Evolutionary conservation across 176 grass and related monocot genomes (phyloP).

Genomic region (Triticum timopheevii): DNA sequence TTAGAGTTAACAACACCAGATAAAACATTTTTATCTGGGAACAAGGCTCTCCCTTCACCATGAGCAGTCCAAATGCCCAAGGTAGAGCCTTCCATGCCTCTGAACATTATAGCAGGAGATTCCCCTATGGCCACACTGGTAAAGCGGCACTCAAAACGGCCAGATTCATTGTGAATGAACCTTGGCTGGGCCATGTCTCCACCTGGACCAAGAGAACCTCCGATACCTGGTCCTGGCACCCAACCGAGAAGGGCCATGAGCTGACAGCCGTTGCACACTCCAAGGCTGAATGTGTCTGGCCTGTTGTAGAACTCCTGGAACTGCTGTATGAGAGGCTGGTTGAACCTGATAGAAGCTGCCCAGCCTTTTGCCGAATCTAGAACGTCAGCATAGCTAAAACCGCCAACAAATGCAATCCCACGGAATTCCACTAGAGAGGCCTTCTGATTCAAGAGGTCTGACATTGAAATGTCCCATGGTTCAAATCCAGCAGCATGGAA

Average conservation of each 20-base stretch:
- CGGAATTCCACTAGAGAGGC: conserved; percentile 57
- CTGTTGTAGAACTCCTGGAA: conserved; percentile 85
- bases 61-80: conserved; percentile 86
- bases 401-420: conserved; percentile 92
- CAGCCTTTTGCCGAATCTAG: conserved; percentile 91
- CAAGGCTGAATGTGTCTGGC: conserved; percentile 83
- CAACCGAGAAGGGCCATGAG: conserved; percentile 97
- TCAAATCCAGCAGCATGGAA: conserved; percentile 87
- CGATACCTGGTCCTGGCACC: conserved; percentile 71
- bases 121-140: conserved; percentile 64
- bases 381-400: conserved; percentile 93
- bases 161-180: conserved; percentile 95
- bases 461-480: conserved; percentile 92
- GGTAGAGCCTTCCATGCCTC: conserved; percentile 86
- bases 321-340: conserved; percentile 64
- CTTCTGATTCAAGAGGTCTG: conserved; percentile 56
- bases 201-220: conserved; percentile 53
- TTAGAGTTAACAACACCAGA: conserved; percentile 51
- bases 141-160: conserved; percentile 82
- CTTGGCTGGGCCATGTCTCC: conserved; percentile 84
- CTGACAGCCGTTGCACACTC: conserved; percentile 91
- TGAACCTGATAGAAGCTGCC: conserved; percentile 93
- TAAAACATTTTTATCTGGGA: conserved; percentile 63
- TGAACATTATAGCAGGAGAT: conserved; percentile 85
- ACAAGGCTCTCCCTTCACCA: conserved; percentile 80